Conservation (phyloP, 441 rosid genomes). For the Arabidopsis lyrata region DNA sequence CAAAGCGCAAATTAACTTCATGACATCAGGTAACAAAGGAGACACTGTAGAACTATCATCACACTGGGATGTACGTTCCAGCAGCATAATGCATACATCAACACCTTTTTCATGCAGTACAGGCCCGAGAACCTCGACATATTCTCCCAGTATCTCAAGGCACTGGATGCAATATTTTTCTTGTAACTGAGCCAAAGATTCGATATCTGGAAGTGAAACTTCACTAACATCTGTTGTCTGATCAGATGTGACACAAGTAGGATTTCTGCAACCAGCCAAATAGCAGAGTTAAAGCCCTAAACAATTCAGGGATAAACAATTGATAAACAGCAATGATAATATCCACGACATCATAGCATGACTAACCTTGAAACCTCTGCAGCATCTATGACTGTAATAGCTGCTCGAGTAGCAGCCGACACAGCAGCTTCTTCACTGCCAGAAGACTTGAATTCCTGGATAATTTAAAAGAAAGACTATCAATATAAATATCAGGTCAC, state of each 20-base stretch:
- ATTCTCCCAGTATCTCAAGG: slow-evolving; percentile 91
- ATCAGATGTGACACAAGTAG: slow-evolving; percentile 49
- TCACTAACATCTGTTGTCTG: slow-evolving; percentile 57
- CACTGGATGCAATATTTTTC: slow-evolving; percentile 96
- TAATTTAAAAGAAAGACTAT: slow-evolving; percentile 24
- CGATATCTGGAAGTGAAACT: slow-evolving; percentile 75
- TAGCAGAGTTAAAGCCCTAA: slow-evolving; percentile 42
- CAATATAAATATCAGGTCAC: slow-evolving; percentile 27
- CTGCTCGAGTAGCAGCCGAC: slow-evolving; percentile 90
- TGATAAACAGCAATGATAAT: slow-evolving; percentile 24
- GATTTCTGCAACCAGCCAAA: slow-evolving; percentile 61
- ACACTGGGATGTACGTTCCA: slow-evolving; percentile 67
- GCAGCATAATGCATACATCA: slow-evolving; percentile 85
- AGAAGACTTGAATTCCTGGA: slow-evolving; percentile 72
- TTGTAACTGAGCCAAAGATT: slow-evolving; percentile 76
- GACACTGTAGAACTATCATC: slow-evolving; percentile 56
- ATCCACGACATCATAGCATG: slow-evolving; percentile 14
- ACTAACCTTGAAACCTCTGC: slow-evolving; percentile 90
- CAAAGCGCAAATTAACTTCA: slow-evolving; percentile 97
- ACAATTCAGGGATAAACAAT: slow-evolving; percentile 13
- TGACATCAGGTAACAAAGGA: slow-evolving; percentile 85
- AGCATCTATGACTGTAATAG: slow-evolving; percentile 93
- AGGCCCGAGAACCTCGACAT: slow-evolving; percentile 98
- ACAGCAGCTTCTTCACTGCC: slow-evolving; percentile 92
- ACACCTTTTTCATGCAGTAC: slow-evolving; percentile 98